These are phyloP conservation scores for Candida sp. DNA, from an alignment of 1,139 yeast species.

Conservation along the genomic window DNA sequence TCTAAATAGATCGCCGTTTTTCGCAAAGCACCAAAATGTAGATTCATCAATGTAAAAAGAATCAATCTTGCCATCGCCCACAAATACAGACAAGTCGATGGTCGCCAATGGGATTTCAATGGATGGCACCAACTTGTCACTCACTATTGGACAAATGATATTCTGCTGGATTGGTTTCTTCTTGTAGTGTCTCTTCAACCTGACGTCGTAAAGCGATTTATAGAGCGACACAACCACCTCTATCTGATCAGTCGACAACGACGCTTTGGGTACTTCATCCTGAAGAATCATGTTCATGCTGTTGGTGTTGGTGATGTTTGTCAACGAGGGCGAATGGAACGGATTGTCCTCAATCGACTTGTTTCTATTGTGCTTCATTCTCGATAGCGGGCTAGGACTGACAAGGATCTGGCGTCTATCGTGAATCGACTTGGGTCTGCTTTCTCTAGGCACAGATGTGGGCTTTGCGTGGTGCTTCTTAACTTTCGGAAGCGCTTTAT, in stretches of 20 bases:
- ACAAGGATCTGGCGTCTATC: conserved; percentile 14
- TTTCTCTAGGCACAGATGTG: conserved; percentile 9
- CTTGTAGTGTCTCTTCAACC: conserved; percentile 34
- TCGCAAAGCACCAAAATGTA: conserved; percentile 55
- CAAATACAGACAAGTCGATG: conserved; percentile 37
- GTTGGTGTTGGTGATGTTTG: conserved; percentile 11
- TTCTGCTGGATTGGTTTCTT: conserved; percentile 19
- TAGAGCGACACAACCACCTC: conserved; percentile 37
- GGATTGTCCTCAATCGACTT: conserved; percentile 10
- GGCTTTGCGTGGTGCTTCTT: conserved; percentile 22
- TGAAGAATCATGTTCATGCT: conserved; percentile 16
- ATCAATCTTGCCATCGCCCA: conserved; percentile 47
- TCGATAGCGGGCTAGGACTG: conserved; percentile 16
- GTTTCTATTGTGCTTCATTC: conserved; percentile 11
- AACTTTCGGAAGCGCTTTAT: conserved; percentile 58
- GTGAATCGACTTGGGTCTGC: conserved; percentile 13
- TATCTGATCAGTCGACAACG: conserved; percentile 11
- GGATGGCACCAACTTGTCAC: conserved; percentile 45
- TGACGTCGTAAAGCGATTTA: conserved; percentile 37
- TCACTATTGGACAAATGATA: conserved; percentile 42
- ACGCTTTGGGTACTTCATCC: conserved; percentile 2
- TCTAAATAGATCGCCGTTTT: conserved; percentile 56
- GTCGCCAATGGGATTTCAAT: conserved; percentile 40
- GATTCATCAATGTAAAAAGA: conserved; percentile 42
- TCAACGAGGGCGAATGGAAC: conserved; percentile 12